Evolutionary conservation across 768 basidiomycete genomes (phyloP).

Genomic region (Boletus rex-veris): DNA sequence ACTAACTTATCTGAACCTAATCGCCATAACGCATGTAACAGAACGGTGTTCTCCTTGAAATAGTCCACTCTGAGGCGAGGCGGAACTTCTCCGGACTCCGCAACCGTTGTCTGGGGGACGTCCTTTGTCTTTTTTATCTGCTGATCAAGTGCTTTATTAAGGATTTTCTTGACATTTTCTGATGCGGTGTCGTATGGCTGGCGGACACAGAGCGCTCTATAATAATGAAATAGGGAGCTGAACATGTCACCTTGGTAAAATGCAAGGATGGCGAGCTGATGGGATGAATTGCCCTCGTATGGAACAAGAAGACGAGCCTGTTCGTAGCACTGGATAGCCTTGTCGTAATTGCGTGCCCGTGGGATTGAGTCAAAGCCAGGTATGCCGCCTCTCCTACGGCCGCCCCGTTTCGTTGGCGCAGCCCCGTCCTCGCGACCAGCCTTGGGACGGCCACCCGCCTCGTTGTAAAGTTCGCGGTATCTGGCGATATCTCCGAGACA

Average conservation of each 20-base stretch:
- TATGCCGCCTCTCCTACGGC: constrained; percentile 48
- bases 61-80: constrained; percentile 54
- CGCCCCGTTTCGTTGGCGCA: constrained; percentile 34
- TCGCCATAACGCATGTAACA: constrained; percentile 76
- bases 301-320: constrained; percentile 82
- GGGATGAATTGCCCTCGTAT: constrained; percentile 89
- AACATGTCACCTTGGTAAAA: constrained; percentile 85
- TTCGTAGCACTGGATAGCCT: constrained; percentile 78
- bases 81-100: constrained; percentile 35
- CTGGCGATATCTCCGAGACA: constrained; percentile 93
- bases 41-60: constrained; percentile 72
- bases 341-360: constrained; percentile 65
- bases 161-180: constrained; percentile 76
- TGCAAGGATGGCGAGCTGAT: constrained; percentile 92
- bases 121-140: constrained; percentile 48
- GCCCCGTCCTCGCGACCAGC: constrained; percentile 64
- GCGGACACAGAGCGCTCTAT: constrained; percentile 83
- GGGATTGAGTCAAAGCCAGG: constrained; percentile 43
- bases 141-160: constrained; percentile 62
- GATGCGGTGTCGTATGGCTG: constrained; percentile 84
- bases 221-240: constrained; percentile 78
- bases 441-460: constrained; percentile 58
- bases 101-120: constrained; percentile 28
- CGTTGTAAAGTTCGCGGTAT: constrained; percentile 88
- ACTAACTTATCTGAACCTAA: constrained; percentile 53